These are phyloP conservation scores for Naumovozyma baii DNA, from an alignment of 805 yeast genomes.

Conservation along the genomic window DNA sequence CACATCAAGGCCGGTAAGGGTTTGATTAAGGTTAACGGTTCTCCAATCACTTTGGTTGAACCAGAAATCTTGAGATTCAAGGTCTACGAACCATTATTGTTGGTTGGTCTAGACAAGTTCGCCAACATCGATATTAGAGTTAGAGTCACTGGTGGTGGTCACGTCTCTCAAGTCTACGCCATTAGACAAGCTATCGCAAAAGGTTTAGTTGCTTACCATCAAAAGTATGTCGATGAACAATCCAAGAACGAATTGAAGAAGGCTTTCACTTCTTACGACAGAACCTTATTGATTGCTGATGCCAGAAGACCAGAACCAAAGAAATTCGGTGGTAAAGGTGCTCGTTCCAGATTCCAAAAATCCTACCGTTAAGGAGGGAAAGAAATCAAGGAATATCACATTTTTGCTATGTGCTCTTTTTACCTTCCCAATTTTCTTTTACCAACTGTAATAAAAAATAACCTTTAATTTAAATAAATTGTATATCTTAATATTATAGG, in stretches of 20 bases:
- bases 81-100: slow-evolving; percentile 98
- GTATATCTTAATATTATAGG: slow-evolving; percentile 28
- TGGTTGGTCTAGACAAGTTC: slow-evolving; percentile 98
- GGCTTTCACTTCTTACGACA: slow-evolving; percentile 95
- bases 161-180: slow-evolving; percentile 99
- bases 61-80: slow-evolving; percentile 99
- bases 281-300: slow-evolving; percentile 98
- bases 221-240: slow-evolving; percentile 98
- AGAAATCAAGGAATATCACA: slow-evolving; percentile 51
- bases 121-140: slow-evolving; percentile 98
- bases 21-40: slow-evolving; percentile 97
- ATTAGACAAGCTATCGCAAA: slow-evolving; percentile 99
- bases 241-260: slow-evolving; percentile 99
- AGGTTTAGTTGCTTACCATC: slow-evolving; percentile 99
- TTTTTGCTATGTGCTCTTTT: slow-evolving; percentile 34
- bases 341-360: slow-evolving; percentile 99
- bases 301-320: slow-evolving; percentile 99
- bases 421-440: slow-evolving; percentile 5
- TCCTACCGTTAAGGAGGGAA: slow-evolving; percentile 83
- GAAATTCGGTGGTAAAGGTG: slow-evolving; percentile 99
- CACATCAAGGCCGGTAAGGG: slow-evolving; percentile 99
- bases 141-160: slow-evolving; percentile 99
- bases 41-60: slow-evolving; percentile 97
- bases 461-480: slow-evolving; percentile 21
- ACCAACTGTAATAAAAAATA: slow-evolving; percentile 8